A percentile compares a stretch with the other conserved stretches of the same genome.
Conservation (phyloP, 345 rosid genomes). For the Ailanthus altissimus region DNA sequence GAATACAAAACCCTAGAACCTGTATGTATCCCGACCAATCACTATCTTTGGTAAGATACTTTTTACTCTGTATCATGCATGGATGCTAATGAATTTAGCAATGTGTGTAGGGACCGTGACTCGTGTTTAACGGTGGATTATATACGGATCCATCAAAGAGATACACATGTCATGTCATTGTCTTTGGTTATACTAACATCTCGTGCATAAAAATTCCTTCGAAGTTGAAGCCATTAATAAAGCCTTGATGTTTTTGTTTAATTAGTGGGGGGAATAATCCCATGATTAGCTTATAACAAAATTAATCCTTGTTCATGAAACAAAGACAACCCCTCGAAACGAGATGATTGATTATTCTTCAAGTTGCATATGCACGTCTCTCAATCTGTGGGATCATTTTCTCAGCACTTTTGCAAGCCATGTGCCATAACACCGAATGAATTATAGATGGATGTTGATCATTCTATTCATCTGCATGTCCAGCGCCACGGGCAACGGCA, state of each 20-base stretch:
- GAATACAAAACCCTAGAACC: too few species aligned
- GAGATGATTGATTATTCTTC: too few species aligned
- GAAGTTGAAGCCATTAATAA: background rate
- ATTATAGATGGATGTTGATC: background rate
- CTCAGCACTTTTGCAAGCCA: too few species aligned
- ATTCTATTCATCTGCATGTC: constrained; percentile 26
- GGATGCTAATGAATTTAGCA: too few species aligned
- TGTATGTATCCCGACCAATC: too few species aligned
- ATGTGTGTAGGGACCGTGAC: constrained; percentile 31
- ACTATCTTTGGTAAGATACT: too few species aligned
- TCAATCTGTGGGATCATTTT: too few species aligned
- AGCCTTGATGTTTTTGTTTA: constrained; percentile 6
- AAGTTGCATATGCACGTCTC: too few species aligned
- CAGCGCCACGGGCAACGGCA: constrained; percentile 22
- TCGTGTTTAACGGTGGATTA: constrained; percentile 38
- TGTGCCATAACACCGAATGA: too few species aligned
- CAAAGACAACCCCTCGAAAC: constrained; percentile 12
- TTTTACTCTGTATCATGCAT: too few species aligned
- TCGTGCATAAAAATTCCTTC: constrained; percentile 26
- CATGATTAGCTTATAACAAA: constrained; percentile 36
- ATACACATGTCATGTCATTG: constrained; percentile 42
- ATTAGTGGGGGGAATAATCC: constrained; percentile 35
- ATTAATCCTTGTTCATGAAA: background rate
- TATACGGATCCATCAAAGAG: constrained; percentile 26
- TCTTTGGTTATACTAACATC: constrained; percentile 39